Evolutionary conservation across 2,329 filamentous ascomycete genomes (phyloP), one percentile per base, ranked within the genome.

Genomic region (Alternaria sp.): DNA sequence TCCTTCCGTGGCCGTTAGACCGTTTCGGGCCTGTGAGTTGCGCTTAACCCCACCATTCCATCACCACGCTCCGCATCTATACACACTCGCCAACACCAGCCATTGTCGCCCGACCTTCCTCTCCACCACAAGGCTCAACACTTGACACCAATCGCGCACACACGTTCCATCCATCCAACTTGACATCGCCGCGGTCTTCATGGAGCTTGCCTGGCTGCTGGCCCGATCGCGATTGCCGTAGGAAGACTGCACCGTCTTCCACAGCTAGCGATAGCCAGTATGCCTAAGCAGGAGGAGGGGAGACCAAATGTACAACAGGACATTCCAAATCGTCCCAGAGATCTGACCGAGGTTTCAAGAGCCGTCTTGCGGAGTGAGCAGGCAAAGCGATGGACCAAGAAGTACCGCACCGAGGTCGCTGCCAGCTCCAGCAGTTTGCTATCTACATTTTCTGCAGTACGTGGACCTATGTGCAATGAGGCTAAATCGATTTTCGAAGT

Each of bases 361-460:
- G 63, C 72, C 10, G 68, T 77, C 11, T 58, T 77, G 65, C 67
- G 75, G 48, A 77, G 74, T 64, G 76, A 80, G 56, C 77, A 80
- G 60, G 76, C 80, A 48, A 84, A 81, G 70, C 75, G 72, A 70
- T 89, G 89, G 81, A 82, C 90, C 71, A 93, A 92, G 80, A 85
- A 84, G 67, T 94, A 95, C 78, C 86, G 90, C 65, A 93, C 90
- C 48, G 90, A 94, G 79, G 87, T 95, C 66, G 87, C 91, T 61
- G 91, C 92, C 42, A 90, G 88, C 78, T 83, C 87, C 37, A 90
- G 89, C 73, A 93, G 90, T 77, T 83, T 93, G 65, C 83, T 94
- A 56, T 92, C 90, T 36, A 95, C 91, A 40, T 84, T 92, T 72
- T 83, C 85, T 65, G 90, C 91, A n/a, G 83, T 85, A 72, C 69